Evolutionary conservation across 1,284 basidiomycete genomes (phyloP), one percentile per base, ranked within the genome.

Genomic region (Heterobasidion irregulare): DNA sequence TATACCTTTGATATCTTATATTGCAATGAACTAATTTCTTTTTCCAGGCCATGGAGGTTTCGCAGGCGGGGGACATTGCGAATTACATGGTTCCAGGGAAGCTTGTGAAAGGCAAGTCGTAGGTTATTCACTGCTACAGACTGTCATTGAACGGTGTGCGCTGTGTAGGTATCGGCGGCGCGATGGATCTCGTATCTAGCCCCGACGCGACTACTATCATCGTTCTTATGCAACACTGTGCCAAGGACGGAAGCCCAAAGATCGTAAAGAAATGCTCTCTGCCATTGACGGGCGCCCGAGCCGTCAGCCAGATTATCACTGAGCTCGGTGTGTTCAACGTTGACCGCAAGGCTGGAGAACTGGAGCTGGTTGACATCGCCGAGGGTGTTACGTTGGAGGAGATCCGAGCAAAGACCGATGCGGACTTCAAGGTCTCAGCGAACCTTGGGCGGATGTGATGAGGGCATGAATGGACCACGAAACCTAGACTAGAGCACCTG

Each of bases 61-160:
- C 92, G 2, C 84, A 89, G 62, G 84, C 84, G 26, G 96, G 95
- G 57, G 94, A 98, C 68, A 88, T 98, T 58, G 95, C 96, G 53
- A 98, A 98, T 76, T 98, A 92, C 69, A 98, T 97, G 94, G 93
- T 98, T 63, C 94, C 94, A 12, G 92, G 92, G 34, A 94, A 95
- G 72, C 82, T 95, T 67, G 83, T 94, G 50, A 94, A 93, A 76
- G 92, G 90, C 78, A 61, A 66, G 82, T 93, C 53, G 92, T 91
- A 77, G 89, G 88, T 80, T 59, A 26, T 26, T 26, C 26, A 5
- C 26, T 6, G 26, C 26, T 26, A 26, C 26, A 6, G 26, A 26
- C 26, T 26, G 26, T 26, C 1, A 26, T 5, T 26, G 26, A 26
- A 41, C 69, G 64, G 35, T 35, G 41, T 13, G n/a, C 48, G 35